Conservation (phyloP, 176 grass and related monocot genomes). For the Sorghum bicolor region DNA sequence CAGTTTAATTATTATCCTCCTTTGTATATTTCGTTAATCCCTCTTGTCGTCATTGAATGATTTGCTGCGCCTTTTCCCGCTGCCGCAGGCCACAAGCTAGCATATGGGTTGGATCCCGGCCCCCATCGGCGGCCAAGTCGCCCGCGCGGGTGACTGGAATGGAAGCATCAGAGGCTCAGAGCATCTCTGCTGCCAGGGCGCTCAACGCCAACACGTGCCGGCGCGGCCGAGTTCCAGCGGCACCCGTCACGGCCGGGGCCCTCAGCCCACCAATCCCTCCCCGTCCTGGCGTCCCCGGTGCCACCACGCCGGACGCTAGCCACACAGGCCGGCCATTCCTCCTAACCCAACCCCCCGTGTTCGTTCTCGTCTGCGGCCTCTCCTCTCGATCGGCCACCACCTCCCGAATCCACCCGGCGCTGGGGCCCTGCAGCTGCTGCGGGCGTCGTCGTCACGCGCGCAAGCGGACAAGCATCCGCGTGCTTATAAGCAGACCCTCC, state of each 20-base stretch:
- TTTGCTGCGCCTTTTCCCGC: too few species aligned
- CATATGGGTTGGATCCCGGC: neutral
- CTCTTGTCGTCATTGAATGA: too few species aligned
- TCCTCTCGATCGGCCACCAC: neutral
- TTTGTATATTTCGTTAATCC: too few species aligned
- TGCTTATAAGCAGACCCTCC: constrained; percentile 52
- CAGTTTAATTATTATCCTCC: too few species aligned
- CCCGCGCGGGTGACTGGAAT: neutral
- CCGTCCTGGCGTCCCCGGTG: constrained; percentile 15
- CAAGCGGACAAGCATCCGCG: constrained; percentile 44
- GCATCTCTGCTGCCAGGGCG: neutral
- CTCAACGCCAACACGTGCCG: constrained; percentile 29
- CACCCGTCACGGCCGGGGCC: constrained; percentile 2
- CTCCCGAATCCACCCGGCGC: too few species aligned
- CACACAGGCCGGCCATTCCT: neutral
- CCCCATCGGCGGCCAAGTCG: neutral
- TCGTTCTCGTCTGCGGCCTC: neutral
- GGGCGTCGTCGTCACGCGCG: neutral
- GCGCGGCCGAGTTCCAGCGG: constrained; percentile 1
- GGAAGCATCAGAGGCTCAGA: neutral
- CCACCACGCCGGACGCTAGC: neutral
- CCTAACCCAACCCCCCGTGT: neutral
- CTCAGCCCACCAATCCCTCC: neutral
- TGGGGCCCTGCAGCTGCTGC: too few species aligned
- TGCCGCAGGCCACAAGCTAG: too few species aligned